Evolutionary conservation across 202 grass and related monocot genomes (phyloP).

Genomic region (Setaria italica): DNA sequence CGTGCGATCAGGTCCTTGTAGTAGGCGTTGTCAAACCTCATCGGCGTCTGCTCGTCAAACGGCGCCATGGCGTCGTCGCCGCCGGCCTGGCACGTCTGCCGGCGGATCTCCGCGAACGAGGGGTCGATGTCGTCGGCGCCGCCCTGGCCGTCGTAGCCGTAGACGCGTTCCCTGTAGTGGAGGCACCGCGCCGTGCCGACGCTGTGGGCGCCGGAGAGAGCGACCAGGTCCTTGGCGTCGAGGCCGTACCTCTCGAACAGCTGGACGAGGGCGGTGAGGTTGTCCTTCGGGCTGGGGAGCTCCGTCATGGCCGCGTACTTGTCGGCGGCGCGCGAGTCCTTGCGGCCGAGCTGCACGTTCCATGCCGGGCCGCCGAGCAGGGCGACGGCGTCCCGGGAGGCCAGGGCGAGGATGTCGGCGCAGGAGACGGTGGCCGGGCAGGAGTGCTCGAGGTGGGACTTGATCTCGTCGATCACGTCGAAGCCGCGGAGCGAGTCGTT

Average conservation of each 20-base stretch:
- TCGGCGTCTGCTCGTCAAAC: slow-evolving; percentile 43
- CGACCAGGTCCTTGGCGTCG: background rate
- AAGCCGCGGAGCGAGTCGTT: slow-evolving; percentile 42
- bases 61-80: background rate
- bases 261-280: slow-evolving; percentile 41
- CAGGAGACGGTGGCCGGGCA: slow-evolving; percentile 63
- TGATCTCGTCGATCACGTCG: slow-evolving; percentile 53
- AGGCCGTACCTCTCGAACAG: slow-evolving; percentile 45
- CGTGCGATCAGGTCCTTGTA: slow-evolving; percentile 60
- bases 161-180: background rate
- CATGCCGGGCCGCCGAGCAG: background rate
- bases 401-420: slow-evolving; percentile 68
- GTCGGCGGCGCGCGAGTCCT: slow-evolving; percentile 10
- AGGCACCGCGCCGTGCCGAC: background rate
- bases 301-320: slow-evolving; percentile 41
- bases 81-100: background rate
- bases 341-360: background rate
- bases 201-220: slow-evolving; percentile 5
- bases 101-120: background rate
- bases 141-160: background rate
- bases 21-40: slow-evolving; percentile 69
- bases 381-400: no score
- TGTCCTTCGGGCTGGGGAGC: slow-evolving; percentile 41
- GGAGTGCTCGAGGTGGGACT: slow-evolving; percentile 30
- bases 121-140: background rate